Base-by-base conservation (phyloP, 345 rosid species). In the Heritiera littoralis region DNA sequence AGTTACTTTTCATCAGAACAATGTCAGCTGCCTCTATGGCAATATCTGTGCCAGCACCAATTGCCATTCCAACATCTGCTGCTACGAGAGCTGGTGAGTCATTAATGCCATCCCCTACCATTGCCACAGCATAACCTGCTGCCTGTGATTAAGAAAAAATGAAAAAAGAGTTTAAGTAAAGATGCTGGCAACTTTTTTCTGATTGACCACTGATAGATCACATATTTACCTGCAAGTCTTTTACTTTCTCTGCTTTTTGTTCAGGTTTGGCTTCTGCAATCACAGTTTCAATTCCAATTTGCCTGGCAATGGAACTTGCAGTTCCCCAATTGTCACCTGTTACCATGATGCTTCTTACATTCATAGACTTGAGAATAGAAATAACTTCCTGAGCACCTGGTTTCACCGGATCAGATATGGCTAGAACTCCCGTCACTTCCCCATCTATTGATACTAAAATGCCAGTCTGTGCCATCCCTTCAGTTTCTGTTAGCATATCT, bases 241-340 rank as follows among this genome's bases (percentile, higher is more conserved):
- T 90, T 74, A 95, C 89, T 83, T 90, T 92, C 86, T 95, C 95
- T 18, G 95, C 98, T 83, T 96, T 96, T 68, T 93, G 90, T 66
- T 91, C 97, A 0, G 99, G 99, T 79, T 85, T 92, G 79, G 98
- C 94, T 87, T 93, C 97, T 15, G 99, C 98, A 1, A 92, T 80
- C 11, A 92, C 91, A 38, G 88, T 84, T 64, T 90, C 93, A 2
- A 96, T 93, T 67, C 99, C 97, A 0, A 94, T 97, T 82, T 93
- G 91, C 77, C 80, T 68, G 52, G 98, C 95, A 77, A 96, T 89
- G 64, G 98, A 91, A 72, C 86, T 89, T 9, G 99, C 99, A 49
- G 98, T 96, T 72, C 98, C 99, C 99, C 94, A 89, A 74, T 93
- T 96, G 71, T 96, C 99, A 83, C 99, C 99, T 0, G 99, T 96